Evolutionary conservation across 2,329 filamentous ascomycete species (phyloP), one percentile per base, ranked within the genome.

Genomic region (Pseudogymnoascus sp.): DNA sequence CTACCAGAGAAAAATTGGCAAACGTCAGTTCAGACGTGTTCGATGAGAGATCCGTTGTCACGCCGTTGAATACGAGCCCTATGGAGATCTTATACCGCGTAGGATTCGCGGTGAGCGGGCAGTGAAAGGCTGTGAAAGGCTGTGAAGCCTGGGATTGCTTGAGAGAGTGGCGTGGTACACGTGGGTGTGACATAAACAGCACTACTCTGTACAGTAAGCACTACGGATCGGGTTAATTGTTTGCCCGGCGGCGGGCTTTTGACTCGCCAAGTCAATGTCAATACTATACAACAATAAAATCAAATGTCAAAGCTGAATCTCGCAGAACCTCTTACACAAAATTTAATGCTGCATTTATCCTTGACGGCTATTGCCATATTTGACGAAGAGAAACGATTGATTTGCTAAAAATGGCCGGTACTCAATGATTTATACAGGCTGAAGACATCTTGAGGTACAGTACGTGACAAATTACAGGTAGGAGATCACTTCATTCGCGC

Each of bases 41-140:
- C 45, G 27, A 18, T 33, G 2, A 10, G 48, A 18, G 8, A 33
- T 55, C 18, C 7, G n/a, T 55, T 55, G 27, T n/a, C 48, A 55
- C 48, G 29, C 18, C 48, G 27, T 15, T 31, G n/a, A 55, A 55
- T 55, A 55, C 48, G 48, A 55, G 48, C 29, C 48, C 5, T 55
- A 55, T 55, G 48, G 48, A 33, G 48, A 55, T 55, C 48, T 55
- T 55, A 33, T 21, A 55, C 48, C 45, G n/a, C 48, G 48, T 55
- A 55, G 48, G 48, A 55, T 55, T 55, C 48, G 48, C 15, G 48
- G 15, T 21, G 21, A 21, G 21, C 21, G 21, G 21, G 21, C 21
- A 21, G 21, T 21, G 21, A 21, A 21, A 21, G 21, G 48, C 29
- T 18, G 10, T 18, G n/a, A 18, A 18, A 18, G n/a, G 27, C 27